phyloP scores from a whole-genome alignment of 176 grass and related monocot genomes.

The Triticum monococcum region DNA sequence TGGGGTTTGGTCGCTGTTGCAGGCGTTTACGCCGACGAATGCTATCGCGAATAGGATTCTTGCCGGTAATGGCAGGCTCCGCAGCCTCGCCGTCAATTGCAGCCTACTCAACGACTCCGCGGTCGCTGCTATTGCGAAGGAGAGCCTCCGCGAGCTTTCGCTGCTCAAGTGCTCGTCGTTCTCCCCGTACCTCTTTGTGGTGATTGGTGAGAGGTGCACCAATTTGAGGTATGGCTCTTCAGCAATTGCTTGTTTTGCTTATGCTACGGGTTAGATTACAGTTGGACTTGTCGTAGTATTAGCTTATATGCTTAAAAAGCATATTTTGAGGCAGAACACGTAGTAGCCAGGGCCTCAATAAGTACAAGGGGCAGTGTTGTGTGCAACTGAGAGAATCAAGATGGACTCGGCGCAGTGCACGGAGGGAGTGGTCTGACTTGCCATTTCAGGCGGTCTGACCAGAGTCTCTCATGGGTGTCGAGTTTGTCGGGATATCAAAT shows the following conservation, averaged over 20 bases:
- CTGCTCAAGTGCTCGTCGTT: slow-evolving; percentile 71
- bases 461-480: background rate
- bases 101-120: slow-evolving; percentile 67
- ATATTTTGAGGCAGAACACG: background rate
- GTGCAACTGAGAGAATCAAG: background rate
- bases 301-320: background rate
- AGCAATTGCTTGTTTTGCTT: background rate
- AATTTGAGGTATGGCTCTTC: slow-evolving; percentile 60
- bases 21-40: slow-evolving; percentile 63
- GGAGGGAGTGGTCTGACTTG: background rate
- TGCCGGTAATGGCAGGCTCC: slow-evolving; percentile 46
- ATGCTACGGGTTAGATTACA: background rate
- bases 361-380: background rate
- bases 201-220: slow-evolving; percentile 52
- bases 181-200: slow-evolving; percentile 53
- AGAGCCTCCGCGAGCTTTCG: slow-evolving; percentile 61
- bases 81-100: slow-evolving; percentile 64
- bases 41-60: slow-evolving; percentile 58
- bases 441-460: background rate
- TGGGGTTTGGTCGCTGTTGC: slow-evolving; percentile 10
- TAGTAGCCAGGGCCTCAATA: background rate
- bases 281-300: background rate
- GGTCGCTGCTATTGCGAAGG: slow-evolving; percentile 53
- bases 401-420: background rate
- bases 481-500: background rate